A percentile compares a stretch with the other conserved stretches of the same genome.
phyloP scores from a whole-genome alignment of 148 eudicot genomes.

The Hydrangea macrophylla region DNA sequence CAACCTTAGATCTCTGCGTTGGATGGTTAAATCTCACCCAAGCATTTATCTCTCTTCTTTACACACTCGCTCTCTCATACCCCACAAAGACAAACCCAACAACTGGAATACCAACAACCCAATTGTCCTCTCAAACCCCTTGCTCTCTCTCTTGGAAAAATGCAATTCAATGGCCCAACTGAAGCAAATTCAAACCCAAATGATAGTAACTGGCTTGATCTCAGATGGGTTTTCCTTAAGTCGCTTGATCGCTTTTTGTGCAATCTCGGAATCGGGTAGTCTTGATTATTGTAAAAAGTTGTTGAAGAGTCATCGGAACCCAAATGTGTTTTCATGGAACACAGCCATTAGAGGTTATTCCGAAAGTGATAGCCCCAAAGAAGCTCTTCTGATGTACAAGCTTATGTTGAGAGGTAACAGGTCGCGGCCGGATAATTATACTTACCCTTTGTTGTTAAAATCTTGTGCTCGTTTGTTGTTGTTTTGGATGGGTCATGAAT shows the following conservation, averaged over 20 bases:
- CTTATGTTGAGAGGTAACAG: slow-evolving; percentile 31
- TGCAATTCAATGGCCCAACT: slow-evolving; percentile 47
- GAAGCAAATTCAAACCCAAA: slow-evolving; percentile 51
- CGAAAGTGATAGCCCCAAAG: slow-evolving; percentile 24
- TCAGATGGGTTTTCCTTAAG: slow-evolving; percentile 45
- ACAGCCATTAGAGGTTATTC: slow-evolving; percentile 42
- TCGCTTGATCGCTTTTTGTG: slow-evolving; percentile 57
- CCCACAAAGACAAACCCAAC: slow-evolving; percentile 37
- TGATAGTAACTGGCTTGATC: slow-evolving; percentile 45
- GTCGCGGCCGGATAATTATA: slow-evolving; percentile 45
- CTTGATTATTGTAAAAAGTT: slow-evolving; percentile 31
- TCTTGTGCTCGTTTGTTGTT: slow-evolving; percentile 36
- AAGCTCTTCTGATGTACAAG: slow-evolving; percentile 35
- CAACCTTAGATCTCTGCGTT: slow-evolving; percentile 17
- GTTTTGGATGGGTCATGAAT: slow-evolving; percentile 30
- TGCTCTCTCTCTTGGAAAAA: slow-evolving; percentile 44
- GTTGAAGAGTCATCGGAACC: slow-evolving; percentile 26
- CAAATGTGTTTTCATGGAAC: slow-evolving; percentile 52
- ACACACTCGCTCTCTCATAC: slow-evolving; percentile 35
- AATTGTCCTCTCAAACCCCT: slow-evolving; percentile 48
- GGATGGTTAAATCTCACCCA: neutral
- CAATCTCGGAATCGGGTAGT: slow-evolving; percentile 44
- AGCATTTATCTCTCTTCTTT: slow-evolving; percentile 8
- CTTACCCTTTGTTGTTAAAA: slow-evolving; percentile 48
- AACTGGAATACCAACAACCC: slow-evolving; percentile 54